A percentile compares a stretch with the other conserved stretches of the same genome.
Evolutionary conservation across 768 basidiomycete species (phyloP).

Genomic region (Lactifluus pinguis): DNA sequence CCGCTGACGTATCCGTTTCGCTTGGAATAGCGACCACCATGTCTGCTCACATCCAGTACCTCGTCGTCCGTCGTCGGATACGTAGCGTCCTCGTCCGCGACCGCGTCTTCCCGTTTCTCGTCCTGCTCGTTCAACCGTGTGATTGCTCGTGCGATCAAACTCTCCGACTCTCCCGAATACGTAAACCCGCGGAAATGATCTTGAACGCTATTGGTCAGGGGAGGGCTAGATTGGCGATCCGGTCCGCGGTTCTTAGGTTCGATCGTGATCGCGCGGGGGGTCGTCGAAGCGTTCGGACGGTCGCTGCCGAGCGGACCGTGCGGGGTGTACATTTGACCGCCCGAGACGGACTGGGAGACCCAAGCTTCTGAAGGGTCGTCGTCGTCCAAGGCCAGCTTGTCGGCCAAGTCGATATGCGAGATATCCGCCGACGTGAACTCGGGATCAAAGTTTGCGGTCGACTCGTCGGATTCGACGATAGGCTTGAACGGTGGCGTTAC

Average conservation of each 20-base stretch:
- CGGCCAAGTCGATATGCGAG: conserved; percentile 51
- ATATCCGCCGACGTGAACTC: conserved; percentile 95
- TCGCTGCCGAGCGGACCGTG: conserved; percentile 64
- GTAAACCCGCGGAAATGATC: conserved; percentile 97
- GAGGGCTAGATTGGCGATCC: conserved; percentile 34
- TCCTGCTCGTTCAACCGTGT: conserved; percentile 31
- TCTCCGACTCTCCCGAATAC: conserved; percentile 62
- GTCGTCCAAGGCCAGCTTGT: conserved; percentile 32
- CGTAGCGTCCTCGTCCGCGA: conserved; percentile 31
- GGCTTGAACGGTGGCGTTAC: conserved; percentile 98
- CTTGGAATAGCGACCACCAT: conserved; percentile 64
- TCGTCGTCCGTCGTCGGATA: conserved; percentile 65
- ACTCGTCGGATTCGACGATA: conserved; percentile 95
- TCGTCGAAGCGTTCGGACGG: conserved; percentile 18
- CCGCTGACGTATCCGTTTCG: conserved; percentile 35
- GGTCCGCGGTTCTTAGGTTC: conserved; percentile 25
- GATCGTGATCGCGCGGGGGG: conserved; percentile 10
- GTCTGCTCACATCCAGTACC: conserved; percentile 52
- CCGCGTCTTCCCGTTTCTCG: conserved; percentile 21
- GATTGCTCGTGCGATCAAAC: conserved; percentile 36
- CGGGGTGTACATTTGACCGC: conserved; percentile 46
- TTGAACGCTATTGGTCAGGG: conserved; percentile 86
- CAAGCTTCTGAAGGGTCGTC: conserved; percentile 67
- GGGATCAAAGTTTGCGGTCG: conserved; percentile 95
- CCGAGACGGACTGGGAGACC: conserved; percentile 32